A percentile compares a stretch with the other conserved stretches of the same genome.
Evolutionary conservation across 805 yeast genomes (phyloP).

Genomic region (Pichia occidentalis): DNA sequence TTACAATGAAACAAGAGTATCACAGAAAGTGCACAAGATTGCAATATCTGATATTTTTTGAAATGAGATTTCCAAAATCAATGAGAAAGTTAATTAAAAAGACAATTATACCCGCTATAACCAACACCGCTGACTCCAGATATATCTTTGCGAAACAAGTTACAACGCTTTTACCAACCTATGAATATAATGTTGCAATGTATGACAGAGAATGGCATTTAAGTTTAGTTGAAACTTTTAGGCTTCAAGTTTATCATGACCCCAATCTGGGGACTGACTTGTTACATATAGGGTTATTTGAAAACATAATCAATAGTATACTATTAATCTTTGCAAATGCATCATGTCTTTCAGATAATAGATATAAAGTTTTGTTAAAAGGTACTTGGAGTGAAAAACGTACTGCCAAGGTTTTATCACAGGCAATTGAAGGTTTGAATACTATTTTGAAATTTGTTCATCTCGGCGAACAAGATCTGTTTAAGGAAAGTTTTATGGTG

Average conservation of each 20-base stretch:
- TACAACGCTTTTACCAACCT: constrained; percentile 46
- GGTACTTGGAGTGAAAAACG: constrained; percentile 15
- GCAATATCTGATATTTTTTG: constrained; percentile 52
- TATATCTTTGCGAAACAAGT: constrained; percentile 45
- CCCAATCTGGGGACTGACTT: constrained; percentile 33
- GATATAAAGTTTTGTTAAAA: constrained; percentile 11
- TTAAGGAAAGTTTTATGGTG: constrained; percentile 26
- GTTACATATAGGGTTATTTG: constrained; percentile 34
- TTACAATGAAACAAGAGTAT: too few species aligned
- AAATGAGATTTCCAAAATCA: constrained; percentile 49
- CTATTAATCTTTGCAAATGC: constrained; percentile 8
- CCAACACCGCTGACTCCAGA: constrained; percentile 45
- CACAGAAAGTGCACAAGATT: too few species aligned
- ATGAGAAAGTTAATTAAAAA: constrained; percentile 43
- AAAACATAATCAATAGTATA: constrained; percentile 36
- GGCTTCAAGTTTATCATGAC: constrained; percentile 29
- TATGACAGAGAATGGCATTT: constrained; percentile 46
- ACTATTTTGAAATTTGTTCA: constrained; percentile 23
- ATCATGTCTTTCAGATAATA: constrained; percentile 6
- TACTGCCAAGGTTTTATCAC: constrained; percentile 4
- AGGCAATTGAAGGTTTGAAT: constrained; percentile 17
- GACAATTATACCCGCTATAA: constrained; percentile 47
- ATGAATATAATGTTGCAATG: constrained; percentile 39
- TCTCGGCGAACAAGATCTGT: constrained; percentile 19
- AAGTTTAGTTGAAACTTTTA: constrained; percentile 25